Evolutionary conservation across 805 yeast species (phyloP), one percentile per base, ranked within the genome.

Genomic region (Suhomyces faveliae): DNA sequence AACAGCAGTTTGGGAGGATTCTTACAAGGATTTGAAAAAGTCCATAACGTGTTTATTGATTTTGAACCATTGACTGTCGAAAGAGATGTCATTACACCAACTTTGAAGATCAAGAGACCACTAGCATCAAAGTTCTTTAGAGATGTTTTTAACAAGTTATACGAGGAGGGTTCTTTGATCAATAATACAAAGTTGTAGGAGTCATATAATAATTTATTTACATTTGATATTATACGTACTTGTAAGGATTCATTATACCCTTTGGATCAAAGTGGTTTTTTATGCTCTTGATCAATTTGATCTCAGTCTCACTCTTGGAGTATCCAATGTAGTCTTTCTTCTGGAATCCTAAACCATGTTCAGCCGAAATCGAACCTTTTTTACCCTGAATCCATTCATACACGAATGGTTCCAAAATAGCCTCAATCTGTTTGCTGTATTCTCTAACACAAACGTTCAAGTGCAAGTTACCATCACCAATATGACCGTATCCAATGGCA

Each of bases 381-480:
- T 80, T 75, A 22, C 67, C 59, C 68, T 79, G 61, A 46, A 94
- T 87, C 86, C 91, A 91, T 71, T 94, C 96, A 64, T 90, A 94
- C 24, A 94, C 94, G 69, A 87, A 94, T 40, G 99, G 99, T 68
- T 94, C 99, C 52, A 94, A 76, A 1, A 78, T 80, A 47, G 78
- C 71, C 69, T 94, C 98, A 47, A 94, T 87, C 22, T 77, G 80
- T 64, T 87, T 85, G 53, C 77, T 77, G 69, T 94, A 94, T 59
- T 82, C 79, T 66, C 97, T 81, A 13, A 90, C 96, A 38, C 95
- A 85, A 44, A 94, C 95, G 63, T 94, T 94, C 62, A 94, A 79
- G 67, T 94, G 99, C 60, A 94, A 74, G 69, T 94, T 94, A 45
- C 99, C 98, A 64, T 94, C 99, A 48, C 99, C 99, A 59, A 94